Conservation (phyloP, 2,329 filamentous ascomycete genomes). For the Taxawa tesnikishii region DNA sequence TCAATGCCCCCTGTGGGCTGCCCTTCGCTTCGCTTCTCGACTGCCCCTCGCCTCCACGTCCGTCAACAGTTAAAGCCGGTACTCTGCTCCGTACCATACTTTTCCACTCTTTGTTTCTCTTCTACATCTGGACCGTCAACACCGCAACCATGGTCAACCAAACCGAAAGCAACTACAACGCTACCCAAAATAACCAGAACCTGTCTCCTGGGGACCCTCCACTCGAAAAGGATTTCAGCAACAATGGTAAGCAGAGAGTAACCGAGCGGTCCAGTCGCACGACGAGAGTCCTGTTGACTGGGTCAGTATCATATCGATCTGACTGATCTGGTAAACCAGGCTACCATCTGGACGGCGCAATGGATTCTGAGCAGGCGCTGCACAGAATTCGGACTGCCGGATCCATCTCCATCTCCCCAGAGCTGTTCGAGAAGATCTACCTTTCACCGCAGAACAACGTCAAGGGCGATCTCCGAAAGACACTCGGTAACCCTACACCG, state of each 20-base stretch:
- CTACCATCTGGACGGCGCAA: constrained; percentile 18
- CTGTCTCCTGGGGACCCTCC: constrained; percentile 15
- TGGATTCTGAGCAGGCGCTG: constrained; percentile 26
- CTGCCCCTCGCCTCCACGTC: no score
- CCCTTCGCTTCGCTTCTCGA: no score
- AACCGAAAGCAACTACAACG: constrained; percentile 10
- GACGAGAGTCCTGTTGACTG: no score
- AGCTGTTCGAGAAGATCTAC: constrained; percentile 42
- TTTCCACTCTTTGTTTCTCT: background rate
- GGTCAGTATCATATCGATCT: no score
- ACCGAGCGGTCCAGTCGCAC: background rate
- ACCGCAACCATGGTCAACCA: background rate
- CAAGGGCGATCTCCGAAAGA: constrained; percentile 37
- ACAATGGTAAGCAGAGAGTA: constrained; percentile 12
- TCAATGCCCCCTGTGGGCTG: background rate
- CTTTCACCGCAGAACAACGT: constrained; percentile 38
- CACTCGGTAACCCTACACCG: constrained; percentile 39
- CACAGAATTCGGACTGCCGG: constrained; percentile 37
- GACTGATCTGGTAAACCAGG: no score
- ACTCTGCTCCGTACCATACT: no score
- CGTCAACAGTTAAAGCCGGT: no score
- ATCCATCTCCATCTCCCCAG: constrained; percentile 41
- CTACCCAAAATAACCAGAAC: constrained; percentile 15
- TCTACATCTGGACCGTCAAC: background rate
- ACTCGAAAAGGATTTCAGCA: constrained; percentile 34